These are phyloP conservation scores for Hypholoma fasciculare DNA, from an alignment of 768 basidiomycete genomes.

Conservation along the genomic window DNA sequence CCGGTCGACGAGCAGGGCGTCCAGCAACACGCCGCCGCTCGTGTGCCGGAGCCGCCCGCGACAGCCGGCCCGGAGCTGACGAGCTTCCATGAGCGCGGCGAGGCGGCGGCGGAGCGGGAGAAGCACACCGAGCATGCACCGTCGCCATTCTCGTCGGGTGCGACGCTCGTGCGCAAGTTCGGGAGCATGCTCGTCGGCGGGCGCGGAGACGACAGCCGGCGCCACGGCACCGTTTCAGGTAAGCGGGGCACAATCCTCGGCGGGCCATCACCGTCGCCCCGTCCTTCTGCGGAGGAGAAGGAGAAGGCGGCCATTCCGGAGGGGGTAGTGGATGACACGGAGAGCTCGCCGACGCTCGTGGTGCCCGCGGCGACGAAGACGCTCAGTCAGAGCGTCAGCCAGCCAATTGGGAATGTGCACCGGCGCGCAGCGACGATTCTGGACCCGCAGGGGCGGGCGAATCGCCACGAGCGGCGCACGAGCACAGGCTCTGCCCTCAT, in stretches of 20 bases:
- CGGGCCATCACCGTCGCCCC: constrained; percentile 16
- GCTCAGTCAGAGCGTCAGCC: constrained; percentile 46
- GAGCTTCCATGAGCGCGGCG: constrained; percentile 49
- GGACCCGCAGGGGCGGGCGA: constrained; percentile 63
- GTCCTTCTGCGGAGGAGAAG: constrained; percentile 31
- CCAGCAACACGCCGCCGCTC: constrained; percentile 13
- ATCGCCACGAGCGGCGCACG: constrained; percentile 72
- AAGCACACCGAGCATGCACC: constrained; percentile 23
- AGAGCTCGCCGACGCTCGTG: constrained; percentile 4
- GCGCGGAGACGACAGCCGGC: constrained; percentile 33
- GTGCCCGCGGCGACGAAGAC: constrained; percentile 25
- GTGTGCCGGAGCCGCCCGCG: constrained; percentile 40
- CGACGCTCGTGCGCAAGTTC: constrained; percentile 77
- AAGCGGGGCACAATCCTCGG: constrained; percentile 54
- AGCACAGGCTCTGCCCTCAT: constrained; percentile 70
- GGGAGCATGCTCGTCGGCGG: constrained; percentile 64
- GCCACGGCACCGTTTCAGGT: constrained; percentile 29
- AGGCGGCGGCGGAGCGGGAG: constrained; percentile 33
- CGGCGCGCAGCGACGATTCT: constrained; percentile 78
- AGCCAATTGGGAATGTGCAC: constrained; percentile 60
- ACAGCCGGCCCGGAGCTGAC: constrained; percentile 69
- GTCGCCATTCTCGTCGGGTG: constrained; percentile 53
- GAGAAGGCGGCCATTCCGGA: constrained; percentile 26
- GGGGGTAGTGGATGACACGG: constrained; percentile 5
- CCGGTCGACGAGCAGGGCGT: constrained; percentile 42